These are phyloP conservation scores for Mytilinidion resinicola DNA, from an alignment of 495 filamentous ascomycete genomes.

Conservation along the genomic window DNA sequence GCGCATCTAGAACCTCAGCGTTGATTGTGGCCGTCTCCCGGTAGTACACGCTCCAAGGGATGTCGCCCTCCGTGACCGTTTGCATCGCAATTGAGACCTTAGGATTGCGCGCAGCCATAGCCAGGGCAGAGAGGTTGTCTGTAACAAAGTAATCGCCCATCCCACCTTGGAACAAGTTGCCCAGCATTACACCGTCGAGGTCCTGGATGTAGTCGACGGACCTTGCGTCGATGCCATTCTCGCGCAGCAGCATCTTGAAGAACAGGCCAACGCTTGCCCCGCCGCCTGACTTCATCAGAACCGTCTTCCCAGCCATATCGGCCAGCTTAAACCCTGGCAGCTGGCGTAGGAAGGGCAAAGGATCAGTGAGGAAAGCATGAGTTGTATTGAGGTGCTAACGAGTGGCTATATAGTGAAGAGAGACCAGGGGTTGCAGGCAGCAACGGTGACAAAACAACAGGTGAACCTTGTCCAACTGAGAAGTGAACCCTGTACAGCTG, in stretches of 20 bases:
- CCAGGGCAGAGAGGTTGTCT: conserved; percentile 10
- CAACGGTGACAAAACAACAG: no score
- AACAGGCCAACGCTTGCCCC: conserved; percentile 16
- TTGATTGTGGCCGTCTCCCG: conserved; percentile 8
- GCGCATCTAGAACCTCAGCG: conserved; percentile 8
- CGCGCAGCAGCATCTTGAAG: conserved; percentile 19
- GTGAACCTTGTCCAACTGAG: no score
- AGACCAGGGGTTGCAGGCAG: no score
- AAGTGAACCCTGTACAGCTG: no score
- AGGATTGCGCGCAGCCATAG: conserved; percentile 8
- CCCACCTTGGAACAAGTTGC: conserved; percentile 11
- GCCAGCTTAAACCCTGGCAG: conserved; percentile 9
- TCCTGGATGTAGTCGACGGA: conserved; percentile 18
- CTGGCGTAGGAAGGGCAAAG: no score
- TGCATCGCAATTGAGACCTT: conserved; percentile 5
- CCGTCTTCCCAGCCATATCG: conserved; percentile 10
- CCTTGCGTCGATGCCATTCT: conserved; percentile 9
- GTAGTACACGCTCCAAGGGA: conserved; percentile 16
- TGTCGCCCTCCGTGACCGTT: conserved; percentile 8
- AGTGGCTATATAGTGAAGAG: no score
- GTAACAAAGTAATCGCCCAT: conserved; percentile 14
- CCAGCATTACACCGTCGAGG: conserved; percentile 13
- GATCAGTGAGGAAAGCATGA: no score
- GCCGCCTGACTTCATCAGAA: conserved; percentile 14
- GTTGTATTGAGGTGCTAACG: no score